Base-by-base conservation (phyloP, 164 flowering plant genomes). In the Buxus sempervirens region DNA sequence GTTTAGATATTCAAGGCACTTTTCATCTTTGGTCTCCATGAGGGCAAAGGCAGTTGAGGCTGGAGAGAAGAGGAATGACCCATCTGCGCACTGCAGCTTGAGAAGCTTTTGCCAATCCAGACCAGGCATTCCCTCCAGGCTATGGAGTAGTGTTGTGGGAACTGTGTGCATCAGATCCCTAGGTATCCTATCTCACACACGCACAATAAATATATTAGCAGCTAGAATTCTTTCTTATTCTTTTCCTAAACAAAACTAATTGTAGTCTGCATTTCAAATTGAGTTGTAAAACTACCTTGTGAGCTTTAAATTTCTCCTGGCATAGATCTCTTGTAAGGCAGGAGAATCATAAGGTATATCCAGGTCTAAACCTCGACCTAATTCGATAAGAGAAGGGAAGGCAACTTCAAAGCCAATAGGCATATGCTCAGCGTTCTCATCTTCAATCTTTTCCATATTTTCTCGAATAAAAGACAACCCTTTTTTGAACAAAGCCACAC, bases 1-100 rank as follows among this genome's bases (percentile, higher is more conserved):
- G 20, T 74, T 56, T 12, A 95, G 80, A 74, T 95, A 95, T 5
- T 26, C 22, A 54, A 92, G 72, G 77, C 98, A 95, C 20, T 84
- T 84, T 0, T 73, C 57, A 66, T 95, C 85, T 63, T 84, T 81
- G 23, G 97, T 95, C 28, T 95, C 82, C 80, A 81, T 85, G 63
- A 92, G 89, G 14, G 97, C 98, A 70, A 72, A 95, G 61, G 98
- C 98, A 54, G 98, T 95, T 66, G 98, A 85, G 54, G 99, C 82
- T 58, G 97, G 96, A 51, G 99, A 95, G 74, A 88, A 90, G 54
- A 92, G 73, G 76, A 95, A 95, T 1, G 99, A 95, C 23, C 99
- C 99, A 82, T 95, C 92, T 69, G 56, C 2, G 75, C 86, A 80
- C 69, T 89, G 92, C 26, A 95, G 74, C 60, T 84, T 79, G 19